Percentiles rank a stretch among this genome's conserved stretches.
These are phyloP conservation scores for Dryadomyces quercus-mongolicae DNA, from an alignment of 2,329 filamentous ascomycete genomes.

Conservation along the genomic window DNA sequence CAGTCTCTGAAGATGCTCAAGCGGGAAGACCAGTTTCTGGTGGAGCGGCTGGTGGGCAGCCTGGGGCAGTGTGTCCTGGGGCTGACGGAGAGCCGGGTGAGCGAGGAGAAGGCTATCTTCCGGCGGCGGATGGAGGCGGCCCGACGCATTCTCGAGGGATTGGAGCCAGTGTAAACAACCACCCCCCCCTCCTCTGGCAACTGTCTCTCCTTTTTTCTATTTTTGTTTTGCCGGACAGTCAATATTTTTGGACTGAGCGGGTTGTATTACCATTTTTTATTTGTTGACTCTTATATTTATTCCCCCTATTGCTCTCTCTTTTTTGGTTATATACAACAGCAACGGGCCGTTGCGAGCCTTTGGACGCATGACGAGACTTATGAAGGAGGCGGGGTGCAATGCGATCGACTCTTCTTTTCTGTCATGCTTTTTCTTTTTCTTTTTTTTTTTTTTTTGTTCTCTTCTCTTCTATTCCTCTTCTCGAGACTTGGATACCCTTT, in stretches of 20 bases:
- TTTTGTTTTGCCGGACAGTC: not conserved
- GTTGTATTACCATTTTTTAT: not conserved
- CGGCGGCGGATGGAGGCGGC: conserved; percentile 65
- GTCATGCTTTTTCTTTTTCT: not conserved
- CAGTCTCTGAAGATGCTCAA: conserved; percentile 32
- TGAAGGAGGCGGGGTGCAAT: not conserved
- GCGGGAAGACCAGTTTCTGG: conserved; percentile 45
- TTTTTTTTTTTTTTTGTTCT: not conserved
- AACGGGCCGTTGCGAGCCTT: not conserved
- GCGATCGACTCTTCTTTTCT: not conserved
- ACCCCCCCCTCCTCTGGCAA: not conserved
- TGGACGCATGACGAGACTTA: not conserved
- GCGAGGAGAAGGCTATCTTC: conserved; percentile 50
- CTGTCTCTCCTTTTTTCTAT: not conserved
- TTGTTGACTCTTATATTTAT: not conserved
- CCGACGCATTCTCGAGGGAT: conserved; percentile 58
- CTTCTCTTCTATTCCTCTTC: not conserved
- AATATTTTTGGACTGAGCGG: not conserved
- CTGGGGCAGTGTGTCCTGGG: conserved; percentile 49
- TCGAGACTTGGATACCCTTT: not conserved
- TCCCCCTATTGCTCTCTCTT: too few relatives aligned
- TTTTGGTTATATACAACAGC: too few relatives aligned
- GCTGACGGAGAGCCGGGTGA: conserved; percentile 40
- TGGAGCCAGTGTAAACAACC: conserved; percentile 24
- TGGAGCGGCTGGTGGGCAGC: conserved; percentile 47